These are phyloP conservation scores for Sporobolomyces pararoseus DNA, from an alignment of 768 basidiomycete species.

Conservation along the genomic window DNA sequence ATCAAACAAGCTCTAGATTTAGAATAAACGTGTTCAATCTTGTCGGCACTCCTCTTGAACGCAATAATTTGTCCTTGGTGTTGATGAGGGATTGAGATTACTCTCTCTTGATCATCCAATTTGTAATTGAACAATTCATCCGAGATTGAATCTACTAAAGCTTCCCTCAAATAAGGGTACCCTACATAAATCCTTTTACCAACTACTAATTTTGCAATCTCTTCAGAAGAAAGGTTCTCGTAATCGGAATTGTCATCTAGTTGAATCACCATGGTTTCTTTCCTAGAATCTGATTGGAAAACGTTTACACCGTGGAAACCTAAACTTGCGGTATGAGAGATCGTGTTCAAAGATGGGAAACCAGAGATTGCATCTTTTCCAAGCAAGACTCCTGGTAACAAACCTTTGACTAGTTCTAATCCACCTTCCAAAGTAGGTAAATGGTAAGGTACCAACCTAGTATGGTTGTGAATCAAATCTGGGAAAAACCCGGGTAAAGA, in stretches of 20 bases:
- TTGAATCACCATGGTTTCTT: constrained; percentile 88
- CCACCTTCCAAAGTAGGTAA: constrained; percentile 73
- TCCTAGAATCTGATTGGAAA: constrained; percentile 81
- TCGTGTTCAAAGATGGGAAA: constrained; percentile 89
- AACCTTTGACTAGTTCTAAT: constrained; percentile 76
- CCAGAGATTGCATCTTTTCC: constrained; percentile 84
- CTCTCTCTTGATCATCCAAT: constrained; percentile 40
- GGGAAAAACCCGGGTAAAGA: constrained; percentile 95
- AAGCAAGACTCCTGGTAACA: constrained; percentile 81
- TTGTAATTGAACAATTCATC: constrained; percentile 85
- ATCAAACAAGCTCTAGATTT: constrained; percentile 84
- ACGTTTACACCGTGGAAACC: constrained; percentile 88
- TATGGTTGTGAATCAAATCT: constrained; percentile 71
- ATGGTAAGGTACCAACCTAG: constrained; percentile 74
- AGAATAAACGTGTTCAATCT: constrained; percentile 77
- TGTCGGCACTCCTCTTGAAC: constrained; percentile 79
- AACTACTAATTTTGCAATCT: constrained; percentile 69
- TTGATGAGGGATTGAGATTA: constrained; percentile 12
- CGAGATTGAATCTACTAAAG: constrained; percentile 76
- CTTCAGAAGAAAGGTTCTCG: too few relatives aligned
- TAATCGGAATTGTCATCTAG: constrained; percentile 72
- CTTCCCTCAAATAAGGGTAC: constrained; percentile 96
- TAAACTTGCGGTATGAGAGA: constrained; percentile 70
- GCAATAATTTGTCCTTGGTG: constrained; percentile 53
- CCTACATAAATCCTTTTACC: constrained; percentile 72